phyloP scores from a whole-genome alignment of 2,329 filamentous ascomycete species.

The Fusarium tricinctum region DNA sequence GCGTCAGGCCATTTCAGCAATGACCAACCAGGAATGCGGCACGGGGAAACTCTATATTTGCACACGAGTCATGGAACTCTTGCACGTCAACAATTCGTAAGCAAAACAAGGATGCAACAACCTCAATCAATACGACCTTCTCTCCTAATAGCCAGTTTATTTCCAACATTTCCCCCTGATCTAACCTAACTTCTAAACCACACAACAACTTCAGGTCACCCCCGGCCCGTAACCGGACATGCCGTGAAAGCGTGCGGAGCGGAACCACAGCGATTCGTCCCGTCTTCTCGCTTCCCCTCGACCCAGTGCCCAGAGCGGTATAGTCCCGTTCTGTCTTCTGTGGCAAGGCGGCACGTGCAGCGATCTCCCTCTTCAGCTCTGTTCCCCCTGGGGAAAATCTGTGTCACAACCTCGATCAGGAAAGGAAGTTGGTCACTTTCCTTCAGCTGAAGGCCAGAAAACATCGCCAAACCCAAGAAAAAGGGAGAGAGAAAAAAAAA shows the following conservation, averaged over 20 bases:
- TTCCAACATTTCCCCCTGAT: neutral
- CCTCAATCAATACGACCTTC: neutral
- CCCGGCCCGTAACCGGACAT: constrained; percentile 10
- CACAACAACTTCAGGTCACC: neutral
- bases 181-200: neutral
- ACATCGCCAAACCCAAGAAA: neutral
- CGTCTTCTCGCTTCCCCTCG: neutral
- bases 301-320: constrained; percentile 1
- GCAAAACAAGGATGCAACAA: too few relatives aligned
- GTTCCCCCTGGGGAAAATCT: constrained; percentile 16
- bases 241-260: constrained; percentile 3
- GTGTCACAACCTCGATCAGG: constrained; percentile 2
- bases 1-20: too few relatives aligned
- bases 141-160: neutral
- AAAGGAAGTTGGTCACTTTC: neutral
- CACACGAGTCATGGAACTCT: neutral
- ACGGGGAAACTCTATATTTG: neutral
- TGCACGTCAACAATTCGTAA: neutral
- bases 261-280: constrained; percentile 15
- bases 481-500: neutral
- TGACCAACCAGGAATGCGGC: neutral
- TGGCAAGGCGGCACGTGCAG: constrained; percentile 27
- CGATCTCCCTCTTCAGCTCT: neutral
- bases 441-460: neutral
- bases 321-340: constrained; percentile 17